These are phyloP conservation scores for Exophiala bonariae DNA, from an alignment of 2,329 filamentous ascomycete species.

Conservation along the genomic window DNA sequence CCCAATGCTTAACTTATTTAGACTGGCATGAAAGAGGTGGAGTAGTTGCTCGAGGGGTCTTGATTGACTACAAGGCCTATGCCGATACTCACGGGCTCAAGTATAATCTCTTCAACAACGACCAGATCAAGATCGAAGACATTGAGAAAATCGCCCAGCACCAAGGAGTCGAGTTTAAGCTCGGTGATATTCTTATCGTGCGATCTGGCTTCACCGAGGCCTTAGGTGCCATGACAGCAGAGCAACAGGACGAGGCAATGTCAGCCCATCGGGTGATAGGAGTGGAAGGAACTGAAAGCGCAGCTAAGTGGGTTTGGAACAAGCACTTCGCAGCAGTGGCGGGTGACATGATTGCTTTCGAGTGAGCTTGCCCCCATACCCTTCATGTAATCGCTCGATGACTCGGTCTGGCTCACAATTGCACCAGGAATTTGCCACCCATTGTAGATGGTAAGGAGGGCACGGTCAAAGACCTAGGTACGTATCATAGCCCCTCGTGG, in stretches of 20 bases:
- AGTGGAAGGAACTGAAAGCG: constrained; percentile 30
- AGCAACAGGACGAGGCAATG: neutral
- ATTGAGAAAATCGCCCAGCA: constrained; percentile 16
- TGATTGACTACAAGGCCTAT: constrained; percentile 46
- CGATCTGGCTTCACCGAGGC: constrained; percentile 20
- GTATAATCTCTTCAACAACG: constrained; percentile 39
- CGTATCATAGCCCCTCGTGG: neutral
- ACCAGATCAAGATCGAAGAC: constrained; percentile 24
- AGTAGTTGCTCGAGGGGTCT: constrained; percentile 45
- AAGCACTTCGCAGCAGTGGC: constrained; percentile 34
- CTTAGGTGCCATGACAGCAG: constrained; percentile 19
- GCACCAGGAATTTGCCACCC: too few relatives aligned
- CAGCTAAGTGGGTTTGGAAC: constrained; percentile 34
- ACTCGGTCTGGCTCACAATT: too few relatives aligned
- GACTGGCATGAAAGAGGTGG: constrained; percentile 39
- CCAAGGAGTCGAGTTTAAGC: constrained; percentile 15
- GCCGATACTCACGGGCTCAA: constrained; percentile 37
- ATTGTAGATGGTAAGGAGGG: too few relatives aligned
- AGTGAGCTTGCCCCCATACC: constrained; percentile 19
- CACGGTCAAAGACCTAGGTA: too few relatives aligned
- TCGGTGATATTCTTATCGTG: constrained; percentile 24
- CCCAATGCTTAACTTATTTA: too few relatives aligned
- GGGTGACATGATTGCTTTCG: constrained; percentile 32
- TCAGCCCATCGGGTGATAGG: too few relatives aligned
- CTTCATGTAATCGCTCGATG: constrained; percentile 6